A percentile compares a stretch with the other conserved stretches of the same genome.
Evolutionary conservation across 2,329 filamentous ascomycete genomes (phyloP).

Genomic region (Phialophora verrucosa): DNA sequence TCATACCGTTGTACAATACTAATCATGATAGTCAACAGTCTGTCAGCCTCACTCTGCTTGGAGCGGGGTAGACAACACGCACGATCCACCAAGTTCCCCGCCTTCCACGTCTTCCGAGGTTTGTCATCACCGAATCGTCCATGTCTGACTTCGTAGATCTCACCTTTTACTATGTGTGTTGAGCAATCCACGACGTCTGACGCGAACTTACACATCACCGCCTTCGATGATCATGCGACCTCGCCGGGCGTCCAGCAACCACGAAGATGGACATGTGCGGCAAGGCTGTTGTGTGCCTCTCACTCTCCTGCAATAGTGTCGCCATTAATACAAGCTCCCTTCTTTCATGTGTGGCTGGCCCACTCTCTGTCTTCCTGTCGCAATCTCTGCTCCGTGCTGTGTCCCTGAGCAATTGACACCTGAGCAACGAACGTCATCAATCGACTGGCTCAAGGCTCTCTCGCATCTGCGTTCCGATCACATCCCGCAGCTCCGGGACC

Average conservation of each 20-base stretch:
- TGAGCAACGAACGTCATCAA: constrained; percentile 6
- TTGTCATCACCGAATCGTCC: not conserved
- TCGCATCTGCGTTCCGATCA: constrained; percentile 2
- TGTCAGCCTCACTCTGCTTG: not conserved
- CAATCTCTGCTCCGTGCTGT: not conserved
- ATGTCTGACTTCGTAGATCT: not conserved
- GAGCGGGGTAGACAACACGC: not conserved
- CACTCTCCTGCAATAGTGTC: too few species aligned
- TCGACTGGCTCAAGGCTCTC: constrained; percentile 5
- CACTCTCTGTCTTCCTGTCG: constrained; percentile 8
- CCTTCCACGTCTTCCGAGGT: not conserved
- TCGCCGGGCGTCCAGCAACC: not conserved
- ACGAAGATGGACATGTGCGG: not conserved
- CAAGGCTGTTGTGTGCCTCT: constrained; percentile 6
- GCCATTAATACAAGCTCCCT: not conserved
- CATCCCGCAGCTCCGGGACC: constrained; percentile 14
- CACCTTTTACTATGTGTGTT: not conserved
- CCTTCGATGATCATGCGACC: constrained; percentile 12
- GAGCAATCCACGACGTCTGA: not conserved
- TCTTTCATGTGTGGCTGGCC: constrained; percentile 9
- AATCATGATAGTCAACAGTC: too few species aligned
- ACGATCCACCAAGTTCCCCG: not conserved
- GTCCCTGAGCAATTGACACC: not conserved
- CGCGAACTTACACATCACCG: not conserved
- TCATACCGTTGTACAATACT: too few species aligned